These are phyloP conservation scores for Calcarisporium arbuscula DNA, from an alignment of 2,329 filamentous ascomycete species.

Conservation along the genomic window DNA sequence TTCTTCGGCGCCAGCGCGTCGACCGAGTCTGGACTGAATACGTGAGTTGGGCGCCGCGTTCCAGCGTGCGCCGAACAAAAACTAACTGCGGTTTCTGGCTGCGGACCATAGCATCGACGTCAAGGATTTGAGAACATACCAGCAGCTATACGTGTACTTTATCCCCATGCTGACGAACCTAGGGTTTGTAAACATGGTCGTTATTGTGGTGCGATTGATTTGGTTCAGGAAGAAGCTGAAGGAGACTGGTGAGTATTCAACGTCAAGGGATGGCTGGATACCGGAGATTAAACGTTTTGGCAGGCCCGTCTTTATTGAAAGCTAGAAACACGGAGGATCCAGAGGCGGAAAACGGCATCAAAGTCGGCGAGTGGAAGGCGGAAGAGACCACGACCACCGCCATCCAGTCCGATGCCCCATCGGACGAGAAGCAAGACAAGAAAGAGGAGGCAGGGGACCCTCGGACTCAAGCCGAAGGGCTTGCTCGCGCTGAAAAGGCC, in stretches of 20 bases:
- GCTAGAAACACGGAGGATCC: conserved; percentile 1
- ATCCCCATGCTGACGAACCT: conserved; percentile 42
- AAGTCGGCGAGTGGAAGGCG: no score
- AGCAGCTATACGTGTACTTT: conserved; percentile 46
- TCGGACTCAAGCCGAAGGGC: no score
- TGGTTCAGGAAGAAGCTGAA: conserved; percentile 44
- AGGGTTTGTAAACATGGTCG: conserved; percentile 41
- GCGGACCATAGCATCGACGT: conserved; percentile 44
- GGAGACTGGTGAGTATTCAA: conserved; percentile 27
- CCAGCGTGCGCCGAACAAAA: no score
- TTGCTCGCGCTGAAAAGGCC: no score
- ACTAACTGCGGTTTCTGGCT: no score
- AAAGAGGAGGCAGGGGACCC: no score
- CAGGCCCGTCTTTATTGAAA: conserved; percentile 3
- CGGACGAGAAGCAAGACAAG: no score
- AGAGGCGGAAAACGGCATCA: no score
- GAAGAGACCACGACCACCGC: no score
- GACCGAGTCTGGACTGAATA: conserved; percentile 45
- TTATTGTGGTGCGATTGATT: conserved; percentile 38
- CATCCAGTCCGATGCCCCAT: no score
- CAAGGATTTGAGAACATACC: conserved; percentile 40
- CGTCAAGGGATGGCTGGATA: neutral
- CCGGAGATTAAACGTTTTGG: neutral
- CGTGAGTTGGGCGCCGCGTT: conserved; percentile 31
- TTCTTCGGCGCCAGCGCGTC: conserved; percentile 43